A percentile compares a stretch with the other conserved stretches of the same genome.
These are phyloP conservation scores for Meredithiella fracta DNA, from an alignment of 2,329 filamentous ascomycete genomes.

Conservation along the genomic window DNA sequence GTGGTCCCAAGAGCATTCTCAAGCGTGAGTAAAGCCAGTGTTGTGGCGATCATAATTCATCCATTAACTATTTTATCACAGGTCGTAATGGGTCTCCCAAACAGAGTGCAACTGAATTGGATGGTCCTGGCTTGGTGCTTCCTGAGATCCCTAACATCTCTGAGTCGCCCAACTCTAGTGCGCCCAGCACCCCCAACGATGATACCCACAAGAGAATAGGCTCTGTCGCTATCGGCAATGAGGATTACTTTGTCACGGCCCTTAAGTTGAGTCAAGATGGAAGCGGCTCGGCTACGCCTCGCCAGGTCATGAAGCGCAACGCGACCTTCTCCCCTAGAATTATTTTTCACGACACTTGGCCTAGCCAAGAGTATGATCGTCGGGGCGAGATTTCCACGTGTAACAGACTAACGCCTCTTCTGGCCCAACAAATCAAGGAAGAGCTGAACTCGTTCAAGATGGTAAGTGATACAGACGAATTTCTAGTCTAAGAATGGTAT, in stretches of 20 bases:
- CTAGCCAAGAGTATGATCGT: constrained; percentile 85
- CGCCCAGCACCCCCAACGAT: constrained; percentile 75
- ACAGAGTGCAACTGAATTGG: constrained; percentile 3
- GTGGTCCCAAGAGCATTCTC: constrained; percentile 68
- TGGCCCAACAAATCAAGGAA: constrained; percentile 98
- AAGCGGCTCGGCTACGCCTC: constrained; percentile 65
- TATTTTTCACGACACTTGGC: constrained; percentile 93
- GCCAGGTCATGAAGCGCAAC: constrained; percentile 43
- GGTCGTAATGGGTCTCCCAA: constrained; percentile 8
- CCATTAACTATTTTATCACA: too few relatives aligned
- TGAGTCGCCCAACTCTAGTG: constrained; percentile 71
- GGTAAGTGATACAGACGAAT: constrained; percentile 41
- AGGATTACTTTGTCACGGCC: constrained; percentile 79
- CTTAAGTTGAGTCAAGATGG: constrained; percentile 60
- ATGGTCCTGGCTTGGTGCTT: constrained; percentile 23
- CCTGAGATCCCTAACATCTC: constrained; percentile 46
- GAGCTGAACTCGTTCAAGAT: constrained; percentile 99
- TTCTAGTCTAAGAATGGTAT: background rate
- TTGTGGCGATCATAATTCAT: too few relatives aligned
- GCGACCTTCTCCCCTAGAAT: constrained; percentile 80
- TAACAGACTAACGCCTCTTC: constrained; percentile 89
- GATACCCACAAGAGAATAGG: constrained; percentile 53
- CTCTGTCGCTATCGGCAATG: constrained; percentile 57
- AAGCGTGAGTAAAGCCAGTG: constrained; percentile 69
- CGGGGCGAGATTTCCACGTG: constrained; percentile 93